A percentile compares a stretch with the other conserved stretches of the same genome.
phyloP scores from a whole-genome alignment of 140 eudicot species.

The Ambrosia hybrid region DNA sequence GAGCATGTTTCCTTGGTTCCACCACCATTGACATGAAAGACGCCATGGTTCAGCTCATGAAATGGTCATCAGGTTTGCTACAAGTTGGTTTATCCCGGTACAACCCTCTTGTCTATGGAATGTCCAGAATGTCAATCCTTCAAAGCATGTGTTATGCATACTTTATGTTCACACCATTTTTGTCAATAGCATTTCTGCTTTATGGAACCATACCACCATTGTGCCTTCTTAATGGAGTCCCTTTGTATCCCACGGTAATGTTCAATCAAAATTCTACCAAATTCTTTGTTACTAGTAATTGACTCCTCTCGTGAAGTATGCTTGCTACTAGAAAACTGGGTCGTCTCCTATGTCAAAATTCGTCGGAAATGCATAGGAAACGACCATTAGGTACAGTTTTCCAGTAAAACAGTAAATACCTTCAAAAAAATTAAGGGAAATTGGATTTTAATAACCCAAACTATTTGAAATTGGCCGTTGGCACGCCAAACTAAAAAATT shows the following conservation, averaged over 20 bases:
- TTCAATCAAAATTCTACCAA: too few species aligned
- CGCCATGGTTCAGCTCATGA: slow-evolving; percentile 71
- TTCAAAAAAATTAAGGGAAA: too few species aligned
- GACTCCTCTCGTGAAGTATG: background rate
- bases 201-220: slow-evolving; percentile 63
- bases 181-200: slow-evolving; percentile 45
- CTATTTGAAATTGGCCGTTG: too few species aligned
- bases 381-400: too few species aligned
- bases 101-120: slow-evolving; percentile 63
- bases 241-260: slow-evolving; percentile 58
- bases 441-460: too few species aligned
- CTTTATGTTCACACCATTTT: slow-evolving; percentile 50
- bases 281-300: background rate
- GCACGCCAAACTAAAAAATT: too few species aligned
- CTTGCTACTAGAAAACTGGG: background rate
- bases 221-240: slow-evolving; percentile 60
- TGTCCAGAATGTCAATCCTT: slow-evolving; percentile 56
- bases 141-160: slow-evolving; percentile 75
- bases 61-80: slow-evolving; percentile 75
- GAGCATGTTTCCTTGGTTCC: slow-evolving; percentile 76
- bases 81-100: slow-evolving; percentile 70
- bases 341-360: too few species aligned
- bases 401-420: too few species aligned
- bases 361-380: too few species aligned
- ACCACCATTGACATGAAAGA: slow-evolving; percentile 80